Base-by-base conservation (phyloP, 495 filamentous ascomycete genomes). In the Beverwykella pulmonaria region DNA sequence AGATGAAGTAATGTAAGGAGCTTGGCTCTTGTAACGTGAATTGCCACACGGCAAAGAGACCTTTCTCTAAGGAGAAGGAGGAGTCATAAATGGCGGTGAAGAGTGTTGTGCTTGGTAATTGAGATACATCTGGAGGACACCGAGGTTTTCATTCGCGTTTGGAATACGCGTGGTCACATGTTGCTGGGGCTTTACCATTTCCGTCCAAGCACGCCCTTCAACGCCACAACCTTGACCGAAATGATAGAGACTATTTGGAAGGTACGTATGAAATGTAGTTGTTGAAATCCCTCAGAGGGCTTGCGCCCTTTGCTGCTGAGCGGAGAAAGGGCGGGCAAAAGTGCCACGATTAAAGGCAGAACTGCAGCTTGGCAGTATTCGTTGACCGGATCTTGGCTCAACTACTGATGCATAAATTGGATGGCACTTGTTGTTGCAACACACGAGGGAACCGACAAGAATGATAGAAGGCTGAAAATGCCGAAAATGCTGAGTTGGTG, bases 81-180 rank as follows among this genome's bases (percentile, higher is more conserved):
- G 39, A 44, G 39, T 44, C 39, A 44, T n/a, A 44, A 44, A 44
- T 44, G 15, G 39, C 17, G 34, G 34, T 58, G 54, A 58, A 22
- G 2, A 23, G 25, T 29, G 17, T 50, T 9, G 47, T 61, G 46
- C 47, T 25, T 50, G 19, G 47, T 52, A 36, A 53, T 48, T 50
- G 8, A 14, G 3, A 9, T 7, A 15, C 17, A 29, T 22, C 27
- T 19, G 20, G 49, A 44, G 26, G 36, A 17, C 29, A 25, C 48
- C 30, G 34, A 49, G 17, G 32, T 25, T 23, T 20, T 36, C 30
- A 4, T 23, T 63, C 22, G 19, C 44, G 15, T 25, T 19, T 25
- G 34, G 20, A 36, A 48, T n/a, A 47, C 62, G 62, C 62, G 54
- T 52, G 29, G 54, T 65, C 62, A 65, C 62, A 59, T 65, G 53